Conservation (phyloP, 495 filamentous ascomycete species). For the Peziza echinospora region DNA sequence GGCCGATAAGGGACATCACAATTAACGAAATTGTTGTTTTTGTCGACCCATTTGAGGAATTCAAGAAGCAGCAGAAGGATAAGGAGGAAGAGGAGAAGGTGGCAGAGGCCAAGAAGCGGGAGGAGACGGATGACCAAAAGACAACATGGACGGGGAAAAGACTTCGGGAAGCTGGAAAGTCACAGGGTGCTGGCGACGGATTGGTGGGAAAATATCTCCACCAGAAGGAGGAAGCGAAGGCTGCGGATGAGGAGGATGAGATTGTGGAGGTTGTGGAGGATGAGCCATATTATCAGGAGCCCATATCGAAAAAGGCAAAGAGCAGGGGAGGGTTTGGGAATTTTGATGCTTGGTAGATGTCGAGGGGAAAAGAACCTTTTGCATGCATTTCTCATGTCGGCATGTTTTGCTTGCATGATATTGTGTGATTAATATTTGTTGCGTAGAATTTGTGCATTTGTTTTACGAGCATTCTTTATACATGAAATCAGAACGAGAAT, state of each 20-base stretch:
- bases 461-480: too few species aligned
- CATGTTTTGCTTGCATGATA: too few species aligned
- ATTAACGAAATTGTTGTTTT: conserved; percentile 74
- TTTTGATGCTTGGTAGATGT: conserved; percentile 63
- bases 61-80: conserved; percentile 38
- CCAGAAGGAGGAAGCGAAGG: conserved; percentile 22
- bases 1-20: conserved; percentile 49
- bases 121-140: conserved; percentile 53
- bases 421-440: too few species aligned
- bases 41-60: conserved; percentile 91
- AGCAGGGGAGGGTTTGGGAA: conserved; percentile 68
- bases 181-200: conserved; percentile 25
- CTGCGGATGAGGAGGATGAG: conserved; percentile 31
- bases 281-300: conserved; percentile 38
- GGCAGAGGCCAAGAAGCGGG: conserved; percentile 28
- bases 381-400: too few species aligned
- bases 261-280: conserved; percentile 36
- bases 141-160: conserved; percentile 86
- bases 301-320: conserved; percentile 59
- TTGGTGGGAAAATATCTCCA: conserved; percentile 69
- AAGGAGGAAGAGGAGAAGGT: conserved; percentile 30
- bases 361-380: too few species aligned
- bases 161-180: conserved; percentile 37
- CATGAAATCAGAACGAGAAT: too few species aligned
- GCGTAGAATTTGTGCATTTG: too few species aligned